Conservation (phyloP, 163 green algal species). For the Chlamydomonas reinhardtii region DNA sequence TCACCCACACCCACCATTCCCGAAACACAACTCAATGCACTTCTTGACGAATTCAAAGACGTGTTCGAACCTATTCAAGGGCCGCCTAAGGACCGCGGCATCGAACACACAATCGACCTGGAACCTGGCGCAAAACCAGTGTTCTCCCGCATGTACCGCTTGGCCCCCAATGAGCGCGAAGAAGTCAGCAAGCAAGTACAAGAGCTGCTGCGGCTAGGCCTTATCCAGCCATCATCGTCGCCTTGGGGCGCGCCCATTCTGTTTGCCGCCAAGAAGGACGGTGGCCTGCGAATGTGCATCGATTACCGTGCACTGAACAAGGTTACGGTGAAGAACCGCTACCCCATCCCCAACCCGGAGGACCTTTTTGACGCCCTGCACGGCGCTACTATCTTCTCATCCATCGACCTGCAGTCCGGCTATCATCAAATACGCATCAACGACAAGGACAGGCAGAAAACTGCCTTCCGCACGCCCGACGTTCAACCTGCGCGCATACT, state of each 20-base stretch:
- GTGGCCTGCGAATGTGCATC: slow-evolving; percentile 60
- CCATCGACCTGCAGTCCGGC: slow-evolving; percentile 68
- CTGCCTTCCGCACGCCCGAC: slow-evolving; percentile 68
- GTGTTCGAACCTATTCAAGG: too few species aligned
- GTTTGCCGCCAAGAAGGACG: slow-evolving; percentile 65
- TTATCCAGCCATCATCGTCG: too few species aligned
- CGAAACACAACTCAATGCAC: not conserved
- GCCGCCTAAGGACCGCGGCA: too few species aligned
- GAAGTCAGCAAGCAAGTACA: slow-evolving; percentile 50
- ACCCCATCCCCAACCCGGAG: slow-evolving; percentile 75
- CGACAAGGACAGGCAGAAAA: slow-evolving; percentile 68
- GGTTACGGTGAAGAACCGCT: slow-evolving; percentile 71
- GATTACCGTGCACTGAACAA: slow-evolving; percentile 80
- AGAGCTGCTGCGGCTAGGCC: too few species aligned
- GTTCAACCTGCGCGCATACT: too few species aligned
- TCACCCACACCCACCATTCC: too few species aligned
- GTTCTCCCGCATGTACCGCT: not conserved
- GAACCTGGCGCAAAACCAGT: too few species aligned
- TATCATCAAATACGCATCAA: slow-evolving; percentile 77
- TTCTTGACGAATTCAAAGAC: not conserved
- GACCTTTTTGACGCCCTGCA: slow-evolving; percentile 74
- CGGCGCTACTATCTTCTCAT: slow-evolving; percentile 66
- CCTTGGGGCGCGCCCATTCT: too few species aligned
- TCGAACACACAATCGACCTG: too few species aligned
- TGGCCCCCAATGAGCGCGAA: slow-evolving; percentile 34